Evolutionary conservation across 139 green algal genomes (phyloP).

Genomic region (Tetratostichococcus sp.): DNA sequence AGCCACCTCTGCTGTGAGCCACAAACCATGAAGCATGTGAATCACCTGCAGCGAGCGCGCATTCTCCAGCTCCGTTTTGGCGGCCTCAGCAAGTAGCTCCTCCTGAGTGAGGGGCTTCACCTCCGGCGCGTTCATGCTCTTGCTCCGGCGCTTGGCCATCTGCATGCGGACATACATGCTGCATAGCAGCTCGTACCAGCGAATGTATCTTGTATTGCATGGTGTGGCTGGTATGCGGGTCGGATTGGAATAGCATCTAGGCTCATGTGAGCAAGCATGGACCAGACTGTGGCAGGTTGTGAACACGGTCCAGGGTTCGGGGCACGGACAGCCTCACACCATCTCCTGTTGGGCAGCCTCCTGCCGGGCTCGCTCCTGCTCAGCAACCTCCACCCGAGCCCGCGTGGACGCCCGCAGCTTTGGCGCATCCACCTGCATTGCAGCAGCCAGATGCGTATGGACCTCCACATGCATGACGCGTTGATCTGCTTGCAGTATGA

Average conservation of each 20-base stretch:
- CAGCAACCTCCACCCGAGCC: constrained; percentile 42
- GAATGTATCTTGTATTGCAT: no score
- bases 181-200: no score
- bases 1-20: not conserved
- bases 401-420: constrained; percentile 51
- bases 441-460: no score
- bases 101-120: constrained; percentile 56
- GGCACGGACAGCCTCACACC: not conserved
- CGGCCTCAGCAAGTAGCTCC: constrained; percentile 84
- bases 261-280: no score
- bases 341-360: not conserved
- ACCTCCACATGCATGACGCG: no score
- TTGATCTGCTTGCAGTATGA: no score
- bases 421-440: constrained; percentile 1
- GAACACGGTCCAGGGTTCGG: not conserved
- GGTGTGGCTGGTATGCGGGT: no score
- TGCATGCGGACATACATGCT: not conserved
- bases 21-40: not conserved
- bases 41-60: constrained; percentile 48
- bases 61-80: constrained; percentile 80
- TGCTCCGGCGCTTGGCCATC: not conserved
- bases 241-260: not conserved
- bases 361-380: constrained; percentile 30
- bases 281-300: no score
- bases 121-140: not conserved